phyloP scores from a whole-genome alignment of 2,329 filamentous ascomycete genomes.

The Metarhizium sp. region DNA sequence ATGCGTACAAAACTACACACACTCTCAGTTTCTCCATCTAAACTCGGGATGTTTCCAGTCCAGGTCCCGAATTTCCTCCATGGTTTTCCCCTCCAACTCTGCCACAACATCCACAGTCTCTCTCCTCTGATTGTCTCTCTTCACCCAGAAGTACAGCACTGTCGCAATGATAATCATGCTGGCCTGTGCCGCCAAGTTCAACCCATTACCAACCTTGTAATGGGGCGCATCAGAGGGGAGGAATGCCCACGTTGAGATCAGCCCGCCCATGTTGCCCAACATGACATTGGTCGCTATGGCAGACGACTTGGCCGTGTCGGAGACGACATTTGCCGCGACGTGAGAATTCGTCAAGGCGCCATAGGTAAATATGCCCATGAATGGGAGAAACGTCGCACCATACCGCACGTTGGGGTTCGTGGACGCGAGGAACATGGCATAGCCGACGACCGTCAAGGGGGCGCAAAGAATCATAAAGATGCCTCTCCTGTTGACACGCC shows the following conservation, averaged over 20 bases:
- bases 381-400: constrained; percentile 58
- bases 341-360: constrained; percentile 58
- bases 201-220: constrained; percentile 60
- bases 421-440: constrained; percentile 57
- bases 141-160: constrained; percentile 49
- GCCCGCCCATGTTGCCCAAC: constrained; percentile 36
- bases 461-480: constrained; percentile 50
- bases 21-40: constrained; percentile 37
- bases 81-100: constrained; percentile 46
- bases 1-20: too few species aligned
- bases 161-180: constrained; percentile 42
- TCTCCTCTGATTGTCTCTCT: constrained; percentile 50
- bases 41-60: constrained; percentile 63
- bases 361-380: constrained; percentile 50
- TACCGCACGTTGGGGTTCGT: constrained; percentile 45
- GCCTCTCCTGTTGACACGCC: constrained; percentile 47
- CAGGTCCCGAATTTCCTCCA: constrained; percentile 46
- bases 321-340: constrained; percentile 57
- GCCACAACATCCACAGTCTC: constrained; percentile 44
- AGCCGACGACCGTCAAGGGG: constrained; percentile 55
- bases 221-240: constrained; percentile 52
- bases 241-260: constrained; percentile 56
- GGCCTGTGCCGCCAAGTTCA: constrained; percentile 57
- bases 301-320: constrained; percentile 54
- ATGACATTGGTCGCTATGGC: constrained; percentile 54